These are phyloP conservation scores for Oryza brachyantha DNA, from an alignment of 176 grass and related monocot genomes.

Conservation along the genomic window DNA sequence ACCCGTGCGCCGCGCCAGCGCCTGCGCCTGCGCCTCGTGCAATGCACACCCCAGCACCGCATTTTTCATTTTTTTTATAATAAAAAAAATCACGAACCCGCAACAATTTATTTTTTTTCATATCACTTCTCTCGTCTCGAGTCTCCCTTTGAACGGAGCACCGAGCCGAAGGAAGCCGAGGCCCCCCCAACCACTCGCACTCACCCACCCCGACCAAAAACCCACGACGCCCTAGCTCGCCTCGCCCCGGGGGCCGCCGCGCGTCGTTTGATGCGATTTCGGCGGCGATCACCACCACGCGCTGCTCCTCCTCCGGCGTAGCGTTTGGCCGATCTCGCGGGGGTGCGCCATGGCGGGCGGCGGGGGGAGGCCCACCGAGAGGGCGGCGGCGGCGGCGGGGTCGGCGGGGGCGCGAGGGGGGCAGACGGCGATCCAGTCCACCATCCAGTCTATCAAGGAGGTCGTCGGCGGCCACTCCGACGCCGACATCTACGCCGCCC, in stretches of 20 bases:
- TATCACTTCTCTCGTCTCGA: not conserved
- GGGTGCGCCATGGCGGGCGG: slow-evolving; percentile 16
- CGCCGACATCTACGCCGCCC: slow-evolving; percentile 60
- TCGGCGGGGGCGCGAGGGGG: slow-evolving; percentile 17
- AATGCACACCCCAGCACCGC: no score
- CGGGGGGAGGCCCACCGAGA: slow-evolving; percentile 20
- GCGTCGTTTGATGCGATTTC: slow-evolving; percentile 65
- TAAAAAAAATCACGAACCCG: no score
- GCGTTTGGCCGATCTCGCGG: slow-evolving; percentile 38
- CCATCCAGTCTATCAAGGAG: slow-evolving; percentile 89
- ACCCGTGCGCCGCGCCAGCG: slow-evolving; percentile 36
- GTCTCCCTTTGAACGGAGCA: slow-evolving; percentile 28
- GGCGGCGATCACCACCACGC: slow-evolving; percentile 45
- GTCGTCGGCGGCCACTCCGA: slow-evolving; percentile 86
- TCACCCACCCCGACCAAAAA: slow-evolving; percentile 46
- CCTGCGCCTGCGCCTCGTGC: not conserved
- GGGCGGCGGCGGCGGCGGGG: slow-evolving; percentile 27
- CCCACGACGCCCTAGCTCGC: slow-evolving; percentile 18
- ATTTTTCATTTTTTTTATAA: no score
- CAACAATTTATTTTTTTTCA: no score
- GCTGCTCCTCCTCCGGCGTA: slow-evolving; percentile 34
- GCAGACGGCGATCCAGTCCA: slow-evolving; percentile 39
- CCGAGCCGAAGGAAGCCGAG: slow-evolving; percentile 1
- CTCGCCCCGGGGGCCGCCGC: slow-evolving; percentile 9
- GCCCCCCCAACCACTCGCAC: slow-evolving; percentile 20